Evolutionary conservation across 768 basidiomycete genomes (phyloP), one percentile per base, ranked within the genome.

Genomic region (Phanerochaete carnosa): DNA sequence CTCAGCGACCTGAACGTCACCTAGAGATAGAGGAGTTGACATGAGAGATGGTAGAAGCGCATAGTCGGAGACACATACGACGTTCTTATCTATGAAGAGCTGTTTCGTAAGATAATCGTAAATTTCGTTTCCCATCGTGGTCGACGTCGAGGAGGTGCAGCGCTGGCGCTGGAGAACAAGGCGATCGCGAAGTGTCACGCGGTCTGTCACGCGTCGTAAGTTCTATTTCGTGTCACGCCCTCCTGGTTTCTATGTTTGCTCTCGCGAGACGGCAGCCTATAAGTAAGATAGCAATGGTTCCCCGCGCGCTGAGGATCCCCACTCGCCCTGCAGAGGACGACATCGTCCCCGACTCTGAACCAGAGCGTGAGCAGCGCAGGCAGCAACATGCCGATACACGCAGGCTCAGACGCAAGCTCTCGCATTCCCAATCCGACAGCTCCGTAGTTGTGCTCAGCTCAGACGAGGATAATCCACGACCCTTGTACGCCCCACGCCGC

Each of bases 1-100:
- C 92, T 92, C 52, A 94, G 77, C 4, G 83, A 86, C 37, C 91
- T 82, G 71, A 84, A 94, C 4, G 92, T 94, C 60, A 94, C 89
- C 91, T 93, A 29, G 39, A 32, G 30, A 19, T 25, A 19, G 19
- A 16, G 2, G 51, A 52, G 9, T 16, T 19, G 30, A 33, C 11
- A 32, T 35, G 7, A 43, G 16, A 43, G 11, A 19, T 43, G 16
- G 49, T 52, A 22, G 13, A 12, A 9, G n/a, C 22, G 5, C 46
- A 4, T 11, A 23, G n/a, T 3, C 22, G 19, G 28, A 26, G 23
- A 39, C 30, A 62, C 77, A 19, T 66, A 83, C 81, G 30, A 81
- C 72, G 60, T 69, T 77, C 61, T 75, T 75, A 5, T 76, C 74
- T 47, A 81, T 76, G 39, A 74, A 74, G 29, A 82, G 68, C 39